Base-by-base conservation (phyloP, 441 rosid species). In the Euphorbia schlechtendalii region DNA sequence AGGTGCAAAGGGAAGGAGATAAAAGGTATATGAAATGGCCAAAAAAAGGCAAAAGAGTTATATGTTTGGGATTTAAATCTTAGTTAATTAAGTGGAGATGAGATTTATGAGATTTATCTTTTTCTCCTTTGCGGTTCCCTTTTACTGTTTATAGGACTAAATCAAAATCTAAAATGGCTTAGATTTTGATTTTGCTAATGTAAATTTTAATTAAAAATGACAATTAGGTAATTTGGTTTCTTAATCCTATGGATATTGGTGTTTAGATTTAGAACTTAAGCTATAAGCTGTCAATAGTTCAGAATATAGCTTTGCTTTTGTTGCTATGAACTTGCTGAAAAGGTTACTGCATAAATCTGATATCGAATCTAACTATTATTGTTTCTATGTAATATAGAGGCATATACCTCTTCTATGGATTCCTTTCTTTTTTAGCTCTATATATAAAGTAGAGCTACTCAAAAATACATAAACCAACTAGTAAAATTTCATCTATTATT, bases 71-170 rank as follows among this genome's bases (percentile, higher is more conserved):
- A 69, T 71, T 60, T 65, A 72, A 68, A 73, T 73, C 70, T 71
- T 61, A 63, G 20, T 56, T 69, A 46, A 61, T 22, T 40, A n/a
- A 36, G 32, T 43, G 28, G 55, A 58, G 8, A 12, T 13, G 69
- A 73, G 73, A 69, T 66, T 22, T 32, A 45, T 69, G 67, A 60
- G 59, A 21, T 49, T 65, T 69, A 20, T 64, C 65, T 43, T 66
- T 73, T 63, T 62, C 59, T 57, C 58, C 68, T 66, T 78, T 65
- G 62, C 15, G 48, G 13, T 38, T 40, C 22, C 69, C 77, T 78
- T 83, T 67, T 46, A 78, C 87, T 80, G 81, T 78, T 78, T 52
- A 78, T 78, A 74, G 77, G 63, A 77, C 76, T 72, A 71, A 74
- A 77, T 71, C 83, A 76, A 77, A 79, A 73, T 79, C 43, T 59